phyloP scores from a whole-genome alignment of 2,329 filamentous ascomycete species.

The Bipolaris zeicola region DNA sequence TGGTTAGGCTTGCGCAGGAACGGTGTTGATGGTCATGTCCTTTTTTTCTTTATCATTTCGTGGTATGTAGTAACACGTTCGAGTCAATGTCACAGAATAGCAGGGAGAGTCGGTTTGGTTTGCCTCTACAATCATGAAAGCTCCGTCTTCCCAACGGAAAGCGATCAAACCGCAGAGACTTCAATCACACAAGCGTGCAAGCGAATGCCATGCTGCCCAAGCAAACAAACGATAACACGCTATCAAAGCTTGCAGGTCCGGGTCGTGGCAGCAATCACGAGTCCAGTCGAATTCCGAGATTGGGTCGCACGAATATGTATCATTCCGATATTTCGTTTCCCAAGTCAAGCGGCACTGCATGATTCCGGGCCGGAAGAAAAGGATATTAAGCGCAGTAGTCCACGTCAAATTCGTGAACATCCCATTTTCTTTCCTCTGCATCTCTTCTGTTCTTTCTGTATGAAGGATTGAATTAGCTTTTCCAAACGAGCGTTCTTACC shows the following conservation, averaged over 20 bases:
- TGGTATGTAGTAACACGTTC: constrained; percentile 35
- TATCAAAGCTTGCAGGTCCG: neutral
- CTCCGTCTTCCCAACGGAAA: neutral
- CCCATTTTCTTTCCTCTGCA: neutral
- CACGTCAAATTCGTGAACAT: neutral
- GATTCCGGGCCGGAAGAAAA: neutral
- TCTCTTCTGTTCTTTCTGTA: neutral
- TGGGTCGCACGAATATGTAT: neutral
- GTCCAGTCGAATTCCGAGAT: neutral
- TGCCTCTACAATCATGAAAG: constrained; percentile 1
- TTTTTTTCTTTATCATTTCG: constrained; percentile 21
- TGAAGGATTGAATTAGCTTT: neutral
- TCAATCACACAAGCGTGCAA: neutral
- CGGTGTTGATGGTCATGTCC: constrained; percentile 31
- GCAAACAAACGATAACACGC: neutral
- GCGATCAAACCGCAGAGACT: neutral
- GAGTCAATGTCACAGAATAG: constrained; percentile 12
- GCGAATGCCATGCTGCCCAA: neutral
- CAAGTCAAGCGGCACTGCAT: neutral
- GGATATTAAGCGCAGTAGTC: neutral
- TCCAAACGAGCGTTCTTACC: neutral
- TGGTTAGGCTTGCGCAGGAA: constrained; percentile 30
- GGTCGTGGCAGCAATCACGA: neutral
- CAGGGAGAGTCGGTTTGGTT: constrained; percentile 3
- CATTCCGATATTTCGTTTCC: neutral